phyloP scores from a whole-genome alignment of 2,329 filamentous ascomycete species.

The Aspergillus pseudoterreus region DNA sequence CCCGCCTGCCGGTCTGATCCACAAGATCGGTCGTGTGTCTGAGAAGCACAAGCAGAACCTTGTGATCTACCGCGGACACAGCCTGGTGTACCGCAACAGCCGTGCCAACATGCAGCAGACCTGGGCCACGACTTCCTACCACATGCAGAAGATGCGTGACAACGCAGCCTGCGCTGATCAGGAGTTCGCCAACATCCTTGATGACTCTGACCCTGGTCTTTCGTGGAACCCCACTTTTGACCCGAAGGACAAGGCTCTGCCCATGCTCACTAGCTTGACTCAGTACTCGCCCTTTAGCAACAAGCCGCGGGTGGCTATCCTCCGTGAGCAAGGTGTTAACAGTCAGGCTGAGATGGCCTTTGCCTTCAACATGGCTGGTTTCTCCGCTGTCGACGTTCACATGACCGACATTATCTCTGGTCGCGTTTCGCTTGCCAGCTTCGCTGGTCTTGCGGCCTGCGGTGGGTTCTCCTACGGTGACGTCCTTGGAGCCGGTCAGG shows the following conservation, averaged over 20 bases:
- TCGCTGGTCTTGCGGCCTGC: slow-evolving; percentile 87
- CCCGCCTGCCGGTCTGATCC: slow-evolving; percentile 74
- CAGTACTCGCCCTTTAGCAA: slow-evolving; percentile 54
- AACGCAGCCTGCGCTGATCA: slow-evolving; percentile 82
- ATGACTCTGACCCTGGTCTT: slow-evolving; percentile 76
- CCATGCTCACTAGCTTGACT: slow-evolving; percentile 61
- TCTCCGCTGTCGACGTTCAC: slow-evolving; percentile 88
- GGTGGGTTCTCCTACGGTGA: slow-evolving; percentile 96
- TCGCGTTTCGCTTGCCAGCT: slow-evolving; percentile 74
- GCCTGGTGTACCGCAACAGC: slow-evolving; percentile 64
- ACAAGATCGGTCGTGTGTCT: slow-evolving; percentile 76
- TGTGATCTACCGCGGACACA: slow-evolving; percentile 67
- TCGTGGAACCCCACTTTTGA: slow-evolving; percentile 79
- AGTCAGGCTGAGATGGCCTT: slow-evolving; percentile 98
- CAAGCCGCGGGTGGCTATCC: slow-evolving; percentile 79
- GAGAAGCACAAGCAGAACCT: slow-evolving; percentile 67
- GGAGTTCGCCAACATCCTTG: slow-evolving; percentile 71
- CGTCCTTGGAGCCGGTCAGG: slow-evolving; percentile 88
- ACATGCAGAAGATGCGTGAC: slow-evolving; percentile 87
- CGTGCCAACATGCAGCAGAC: slow-evolving; percentile 75
- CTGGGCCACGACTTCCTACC: slow-evolving; percentile 84
- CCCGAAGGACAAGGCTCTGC: slow-evolving; percentile 71
- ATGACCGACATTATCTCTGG: slow-evolving; percentile 88
- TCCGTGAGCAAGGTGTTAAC: slow-evolving; percentile 94
- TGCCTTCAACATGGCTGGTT: slow-evolving; percentile 86